Conservation (phyloP, 805 yeast species). For the Candida anglica region DNA sequence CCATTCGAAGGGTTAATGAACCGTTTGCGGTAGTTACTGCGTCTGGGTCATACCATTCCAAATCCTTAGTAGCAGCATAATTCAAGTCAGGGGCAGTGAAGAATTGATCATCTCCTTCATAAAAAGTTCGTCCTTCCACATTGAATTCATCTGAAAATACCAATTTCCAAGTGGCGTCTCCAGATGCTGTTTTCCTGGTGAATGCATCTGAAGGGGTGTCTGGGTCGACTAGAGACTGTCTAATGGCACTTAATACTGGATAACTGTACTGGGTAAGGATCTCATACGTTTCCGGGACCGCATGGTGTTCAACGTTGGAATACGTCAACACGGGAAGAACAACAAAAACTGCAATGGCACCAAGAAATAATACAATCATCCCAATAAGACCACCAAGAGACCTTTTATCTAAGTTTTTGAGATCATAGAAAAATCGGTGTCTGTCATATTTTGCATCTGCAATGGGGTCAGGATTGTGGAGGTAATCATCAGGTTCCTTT, state of each 20-base stretch:
- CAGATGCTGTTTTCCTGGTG: slow-evolving; percentile 39
- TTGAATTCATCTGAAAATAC: slow-evolving; percentile 37
- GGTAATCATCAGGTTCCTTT: slow-evolving; percentile 89
- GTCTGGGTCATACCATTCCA: slow-evolving; percentile 38
- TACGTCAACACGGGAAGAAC: slow-evolving; percentile 81
- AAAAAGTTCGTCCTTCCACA: slow-evolving; percentile 35
- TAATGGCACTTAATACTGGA: slow-evolving; percentile 53
- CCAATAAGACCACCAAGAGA: slow-evolving; percentile 63
- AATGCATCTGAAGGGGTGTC: slow-evolving; percentile 60
- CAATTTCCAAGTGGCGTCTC: slow-evolving; percentile 26
- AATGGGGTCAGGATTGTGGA: slow-evolving; percentile 95
- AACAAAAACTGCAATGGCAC: slow-evolving; percentile 65
- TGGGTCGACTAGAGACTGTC: slow-evolving; percentile 63
- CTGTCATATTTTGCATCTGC: slow-evolving; percentile 83
- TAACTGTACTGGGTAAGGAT: slow-evolving; percentile 53
- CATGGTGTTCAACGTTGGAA: slow-evolving; percentile 55
- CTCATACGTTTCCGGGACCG: slow-evolving; percentile 24
- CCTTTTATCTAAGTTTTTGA: slow-evolving; percentile 61
- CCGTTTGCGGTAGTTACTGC: slow-evolving; percentile 34
- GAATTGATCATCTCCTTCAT: slow-evolving; percentile 36
- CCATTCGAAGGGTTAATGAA: slow-evolving; percentile 25
- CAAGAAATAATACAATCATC: slow-evolving; percentile 52
- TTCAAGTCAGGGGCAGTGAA: slow-evolving; percentile 33
- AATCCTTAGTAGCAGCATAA: slow-evolving; percentile 34
- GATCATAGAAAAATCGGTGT: slow-evolving; percentile 58